A percentile compares a stretch with the other conserved stretches of the same genome.
phyloP scores from a whole-genome alignment of 2,329 filamentous ascomycete species.

The Penicillium sp. region DNA sequence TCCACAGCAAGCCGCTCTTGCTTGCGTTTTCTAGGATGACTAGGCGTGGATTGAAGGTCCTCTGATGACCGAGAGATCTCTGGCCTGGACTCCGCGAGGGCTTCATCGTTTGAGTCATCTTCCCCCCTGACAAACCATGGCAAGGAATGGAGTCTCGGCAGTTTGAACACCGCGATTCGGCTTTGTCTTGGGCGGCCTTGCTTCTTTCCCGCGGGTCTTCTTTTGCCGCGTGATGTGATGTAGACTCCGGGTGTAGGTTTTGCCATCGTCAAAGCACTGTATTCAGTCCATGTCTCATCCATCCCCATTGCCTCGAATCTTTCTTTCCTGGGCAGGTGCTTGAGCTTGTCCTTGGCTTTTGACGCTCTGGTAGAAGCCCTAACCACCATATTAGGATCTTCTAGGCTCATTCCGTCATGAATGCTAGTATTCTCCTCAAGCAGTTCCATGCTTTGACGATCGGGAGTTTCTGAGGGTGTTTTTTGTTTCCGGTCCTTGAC shows the following conservation, averaged over 20 bases:
- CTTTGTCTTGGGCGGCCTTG: slow-evolving; percentile 37
- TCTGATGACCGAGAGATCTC: background rate
- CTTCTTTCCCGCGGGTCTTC: slow-evolving; percentile 34
- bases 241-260: slow-evolving; percentile 38
- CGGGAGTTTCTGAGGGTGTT: too few species aligned
- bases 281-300: slow-evolving; percentile 41
- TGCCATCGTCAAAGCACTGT: slow-evolving; percentile 35
- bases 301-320: slow-evolving; percentile 36
- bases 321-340: slow-evolving; percentile 24
- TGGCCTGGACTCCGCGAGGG: background rate
- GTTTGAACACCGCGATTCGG: slow-evolving; percentile 39
- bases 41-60: slow-evolving; percentile 2
- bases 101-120: slow-evolving; percentile 7
- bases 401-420: background rate
- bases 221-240: slow-evolving; percentile 36
- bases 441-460: slow-evolving; percentile 5
- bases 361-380: background rate
- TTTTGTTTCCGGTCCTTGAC: too few species aligned
- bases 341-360: background rate
- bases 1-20: background rate
- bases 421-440: slow-evolving; percentile 13
- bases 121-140: slow-evolving; percentile 32
- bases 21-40: background rate
- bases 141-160: slow-evolving; percentile 27
- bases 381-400: background rate